Evolutionary conservation across 2,329 filamentous ascomycete species (phyloP).

Genomic region (Penicillium sp.): DNA sequence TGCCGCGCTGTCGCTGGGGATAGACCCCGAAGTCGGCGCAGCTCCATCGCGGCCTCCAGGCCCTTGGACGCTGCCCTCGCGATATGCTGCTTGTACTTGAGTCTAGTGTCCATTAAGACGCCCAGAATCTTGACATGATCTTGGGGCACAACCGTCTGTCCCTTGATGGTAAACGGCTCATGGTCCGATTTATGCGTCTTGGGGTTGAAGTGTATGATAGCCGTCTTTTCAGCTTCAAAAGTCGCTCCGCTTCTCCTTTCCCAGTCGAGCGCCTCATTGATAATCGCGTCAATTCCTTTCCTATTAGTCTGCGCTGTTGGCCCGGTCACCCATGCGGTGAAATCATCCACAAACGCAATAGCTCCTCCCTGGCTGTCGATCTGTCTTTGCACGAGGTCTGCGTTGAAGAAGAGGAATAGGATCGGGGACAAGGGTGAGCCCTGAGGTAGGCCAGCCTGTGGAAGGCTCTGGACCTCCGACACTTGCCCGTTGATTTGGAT

Average conservation of each 20-base stretch:
- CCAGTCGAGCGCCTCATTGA: no score
- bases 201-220: conserved; percentile 7
- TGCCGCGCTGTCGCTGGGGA: conserved; percentile 19
- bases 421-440: conserved; percentile 37
- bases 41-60: conserved; percentile 20
- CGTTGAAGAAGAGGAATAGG: conserved; percentile 42
- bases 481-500: neutral
- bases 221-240: no score
- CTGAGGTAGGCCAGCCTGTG: conserved; percentile 19
- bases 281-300: no score
- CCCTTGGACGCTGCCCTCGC: conserved; percentile 24
- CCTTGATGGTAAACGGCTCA: conserved; percentile 20
- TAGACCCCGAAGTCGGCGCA: conserved; percentile 13
- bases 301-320: no score
- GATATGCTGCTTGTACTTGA: conserved; percentile 27
- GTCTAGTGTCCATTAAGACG: conserved; percentile 26
- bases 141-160: conserved; percentile 16
- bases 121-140: conserved; percentile 22
- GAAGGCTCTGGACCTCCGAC: conserved; percentile 14
- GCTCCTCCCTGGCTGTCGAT: conserved; percentile 30
- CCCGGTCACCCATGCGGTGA: no score
- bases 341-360: conserved; percentile 19
- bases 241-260: no score
- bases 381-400: conserved; percentile 34
- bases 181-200: conserved; percentile 21